phyloP scores from a whole-genome alignment of 2,329 filamentous ascomycete genomes.

The Calonectria multiphialidica region DNA sequence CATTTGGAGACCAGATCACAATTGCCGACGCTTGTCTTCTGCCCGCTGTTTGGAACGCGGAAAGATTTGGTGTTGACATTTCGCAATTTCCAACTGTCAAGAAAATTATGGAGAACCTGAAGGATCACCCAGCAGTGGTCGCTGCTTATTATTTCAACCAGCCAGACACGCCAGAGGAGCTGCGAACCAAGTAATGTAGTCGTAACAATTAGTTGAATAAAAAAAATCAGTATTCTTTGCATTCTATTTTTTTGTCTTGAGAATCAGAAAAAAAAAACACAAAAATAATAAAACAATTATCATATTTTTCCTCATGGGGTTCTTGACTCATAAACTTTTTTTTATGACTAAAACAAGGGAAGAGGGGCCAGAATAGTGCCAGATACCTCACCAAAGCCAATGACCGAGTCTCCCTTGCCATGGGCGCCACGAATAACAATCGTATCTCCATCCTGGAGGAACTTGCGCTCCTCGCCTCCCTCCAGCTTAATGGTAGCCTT shows the following conservation, averaged over 20 bases:
- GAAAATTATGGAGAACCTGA: conserved; percentile 59
- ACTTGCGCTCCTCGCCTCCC: conserved; percentile 76
- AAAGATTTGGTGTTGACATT: conserved; percentile 67
- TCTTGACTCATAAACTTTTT: background rate
- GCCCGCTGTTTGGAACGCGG: conserved; percentile 69
- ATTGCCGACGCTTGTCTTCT: conserved; percentile 70
- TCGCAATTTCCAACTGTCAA: conserved; percentile 59
- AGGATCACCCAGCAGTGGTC: conserved; percentile 62
- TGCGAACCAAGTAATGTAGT: conserved; percentile 31
- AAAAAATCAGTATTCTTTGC: background rate
- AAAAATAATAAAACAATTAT: background rate
- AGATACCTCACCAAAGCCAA: conserved; percentile 82
- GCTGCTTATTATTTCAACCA: conserved; percentile 67
- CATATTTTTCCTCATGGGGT: background rate
- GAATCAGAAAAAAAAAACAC: background rate
- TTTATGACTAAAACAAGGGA: conserved; percentile 43
- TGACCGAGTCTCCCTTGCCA: conserved; percentile 73
- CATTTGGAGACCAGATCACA: conserved; percentile 66
- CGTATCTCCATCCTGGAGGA: conserved; percentile 81
- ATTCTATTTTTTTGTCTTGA: background rate
- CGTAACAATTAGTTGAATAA: background rate
- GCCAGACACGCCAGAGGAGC: conserved; percentile 57
- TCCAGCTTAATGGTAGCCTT: conserved; percentile 72
- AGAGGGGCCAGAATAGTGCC: conserved; percentile 65
- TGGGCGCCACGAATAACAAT: conserved; percentile 75